Conservation (phyloP, 306 rosid genomes). For the Arachis hypogaea region DNA sequence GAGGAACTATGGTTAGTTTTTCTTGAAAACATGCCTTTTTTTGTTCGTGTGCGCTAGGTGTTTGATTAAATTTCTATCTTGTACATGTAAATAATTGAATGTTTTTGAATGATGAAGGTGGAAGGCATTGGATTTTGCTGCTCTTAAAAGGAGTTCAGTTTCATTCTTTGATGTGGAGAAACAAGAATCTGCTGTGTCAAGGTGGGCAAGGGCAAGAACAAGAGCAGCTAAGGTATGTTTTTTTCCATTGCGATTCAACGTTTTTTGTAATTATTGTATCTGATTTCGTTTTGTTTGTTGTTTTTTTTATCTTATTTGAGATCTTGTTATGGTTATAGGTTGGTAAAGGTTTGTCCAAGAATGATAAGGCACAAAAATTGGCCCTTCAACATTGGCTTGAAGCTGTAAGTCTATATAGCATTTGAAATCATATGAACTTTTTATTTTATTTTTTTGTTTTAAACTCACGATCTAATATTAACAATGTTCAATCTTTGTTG, state of each 20-base stretch:
- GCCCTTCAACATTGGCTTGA: slow-evolving; percentile 99
- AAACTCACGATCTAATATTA: slow-evolving; percentile 10
- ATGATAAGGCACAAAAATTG: slow-evolving; percentile 91
- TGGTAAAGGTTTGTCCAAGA: slow-evolving; percentile 97
- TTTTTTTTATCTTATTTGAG: slow-evolving; percentile 10
- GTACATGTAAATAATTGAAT: slow-evolving; percentile 16
- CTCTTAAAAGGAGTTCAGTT: slow-evolving; percentile 74
- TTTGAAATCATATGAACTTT: background rate
- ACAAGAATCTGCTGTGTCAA: slow-evolving; percentile 74
- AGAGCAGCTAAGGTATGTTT: slow-evolving; percentile 83
- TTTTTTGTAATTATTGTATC: slow-evolving; percentile 12
- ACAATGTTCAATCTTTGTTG: slow-evolving; percentile 13
- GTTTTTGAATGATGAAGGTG: slow-evolving; percentile 60
- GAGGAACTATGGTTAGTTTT: slow-evolving; percentile 92
- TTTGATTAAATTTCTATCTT: background rate
- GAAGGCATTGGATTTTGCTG: slow-evolving; percentile 83
- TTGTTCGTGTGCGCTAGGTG: background rate
- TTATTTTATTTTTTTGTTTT: background rate
- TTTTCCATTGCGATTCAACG: slow-evolving; percentile 6
- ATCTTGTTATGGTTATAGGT: slow-evolving; percentile 49
- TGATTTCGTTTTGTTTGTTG: background rate
- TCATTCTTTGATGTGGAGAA: slow-evolving; percentile 72
- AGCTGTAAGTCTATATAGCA: slow-evolving; percentile 66
- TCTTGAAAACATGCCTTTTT: too few species aligned
- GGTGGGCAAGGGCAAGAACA: slow-evolving; percentile 95